Evolutionary conservation across 2,329 filamentous ascomycete species (phyloP).

Genomic region (Pestalotiopsis sp.): DNA sequence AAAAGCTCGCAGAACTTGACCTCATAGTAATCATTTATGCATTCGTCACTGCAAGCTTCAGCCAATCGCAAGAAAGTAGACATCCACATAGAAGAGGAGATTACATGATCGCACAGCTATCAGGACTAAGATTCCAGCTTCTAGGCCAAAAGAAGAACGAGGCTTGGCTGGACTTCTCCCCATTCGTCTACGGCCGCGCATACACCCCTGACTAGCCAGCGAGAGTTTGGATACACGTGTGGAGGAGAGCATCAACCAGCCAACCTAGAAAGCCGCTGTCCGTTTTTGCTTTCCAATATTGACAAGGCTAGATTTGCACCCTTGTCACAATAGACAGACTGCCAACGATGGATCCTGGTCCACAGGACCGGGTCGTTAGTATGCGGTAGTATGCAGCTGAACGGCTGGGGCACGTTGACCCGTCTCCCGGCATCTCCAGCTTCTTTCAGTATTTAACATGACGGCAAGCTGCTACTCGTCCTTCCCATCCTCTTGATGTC

Average conservation of each 20-base stretch:
- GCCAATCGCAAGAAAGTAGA: not conserved
- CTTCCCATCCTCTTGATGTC: not conserved
- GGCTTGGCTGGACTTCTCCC: not conserved
- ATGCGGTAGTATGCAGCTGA: not conserved
- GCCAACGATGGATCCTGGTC: conserved; percentile 6
- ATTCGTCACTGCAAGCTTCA: not conserved
- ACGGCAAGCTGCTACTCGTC: conserved; percentile 4
- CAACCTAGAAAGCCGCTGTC: conserved; percentile 1
- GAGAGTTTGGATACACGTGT: not conserved
- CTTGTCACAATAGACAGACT: not conserved
- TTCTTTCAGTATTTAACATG: conserved; percentile 12
- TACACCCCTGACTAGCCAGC: conserved; percentile 8
- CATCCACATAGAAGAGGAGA: not conserved
- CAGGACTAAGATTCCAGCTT: not conserved
- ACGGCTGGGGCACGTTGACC: not conserved
- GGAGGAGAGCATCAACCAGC: not conserved
- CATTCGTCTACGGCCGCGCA: not conserved
- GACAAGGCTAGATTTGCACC: not conserved
- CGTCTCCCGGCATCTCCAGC: conserved; percentile 1
- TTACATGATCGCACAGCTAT: not conserved
- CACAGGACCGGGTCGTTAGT: conserved; percentile 5
- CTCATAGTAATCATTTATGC: not conserved
- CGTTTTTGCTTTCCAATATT: conserved; percentile 10
- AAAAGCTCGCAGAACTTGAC: not conserved
- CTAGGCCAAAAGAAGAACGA: conserved; percentile 3